Evolutionary conservation across 2,329 filamentous ascomycete species (phyloP).

Genomic region (Helotiales sp.): DNA sequence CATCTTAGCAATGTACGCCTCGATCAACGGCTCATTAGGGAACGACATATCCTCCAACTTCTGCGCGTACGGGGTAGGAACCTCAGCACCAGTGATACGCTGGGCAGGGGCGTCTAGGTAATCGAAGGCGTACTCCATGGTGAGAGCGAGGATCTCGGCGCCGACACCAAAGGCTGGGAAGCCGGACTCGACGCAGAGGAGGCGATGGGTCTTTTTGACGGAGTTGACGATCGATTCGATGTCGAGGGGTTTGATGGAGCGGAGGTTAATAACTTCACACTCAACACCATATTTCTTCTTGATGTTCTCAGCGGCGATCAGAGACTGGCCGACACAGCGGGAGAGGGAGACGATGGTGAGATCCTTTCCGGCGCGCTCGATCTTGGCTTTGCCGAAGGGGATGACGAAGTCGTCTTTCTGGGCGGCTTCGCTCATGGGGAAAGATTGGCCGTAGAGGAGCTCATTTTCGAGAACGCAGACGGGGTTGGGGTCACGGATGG

Average conservation of each 20-base stretch:
- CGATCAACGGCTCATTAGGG: slow-evolving; percentile 87
- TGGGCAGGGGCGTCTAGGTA: slow-evolving; percentile 94
- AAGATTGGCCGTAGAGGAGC: slow-evolving; percentile 87
- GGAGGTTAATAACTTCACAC: slow-evolving; percentile 96
- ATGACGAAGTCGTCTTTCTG: slow-evolving; percentile 97
- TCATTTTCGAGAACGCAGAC: slow-evolving; percentile 91
- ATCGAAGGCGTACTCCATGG: slow-evolving; percentile 98
- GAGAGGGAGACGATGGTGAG: slow-evolving; percentile 94
- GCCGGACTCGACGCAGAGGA: slow-evolving; percentile 91
- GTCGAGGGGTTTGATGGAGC: slow-evolving; percentile 95
- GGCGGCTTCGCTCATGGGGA: slow-evolving; percentile 96
- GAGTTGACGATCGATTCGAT: slow-evolving; percentile 95
- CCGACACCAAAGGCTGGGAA: slow-evolving; percentile 95
- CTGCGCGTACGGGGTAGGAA: slow-evolving; percentile 93
- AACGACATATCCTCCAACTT: slow-evolving; percentile 95
- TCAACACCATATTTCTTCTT: slow-evolving; percentile 98
- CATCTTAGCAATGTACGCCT: slow-evolving; percentile 87
- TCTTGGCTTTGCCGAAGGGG: slow-evolving; percentile 98
- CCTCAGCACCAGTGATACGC: slow-evolving; percentile 94
- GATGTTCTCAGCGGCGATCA: slow-evolving; percentile 85
- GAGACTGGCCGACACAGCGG: slow-evolving; percentile 90
- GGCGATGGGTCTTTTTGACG: slow-evolving; percentile 96
- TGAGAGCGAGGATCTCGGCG: slow-evolving; percentile 89
- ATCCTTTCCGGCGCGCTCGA: slow-evolving; percentile 95
- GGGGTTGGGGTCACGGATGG: slow-evolving; percentile 97